A percentile compares a stretch with the other conserved stretches of the same genome.
These are phyloP conservation scores for Ajuga chamaepitys DNA, from an alignment of 257 asterid species.

Conservation along the genomic window DNA sequence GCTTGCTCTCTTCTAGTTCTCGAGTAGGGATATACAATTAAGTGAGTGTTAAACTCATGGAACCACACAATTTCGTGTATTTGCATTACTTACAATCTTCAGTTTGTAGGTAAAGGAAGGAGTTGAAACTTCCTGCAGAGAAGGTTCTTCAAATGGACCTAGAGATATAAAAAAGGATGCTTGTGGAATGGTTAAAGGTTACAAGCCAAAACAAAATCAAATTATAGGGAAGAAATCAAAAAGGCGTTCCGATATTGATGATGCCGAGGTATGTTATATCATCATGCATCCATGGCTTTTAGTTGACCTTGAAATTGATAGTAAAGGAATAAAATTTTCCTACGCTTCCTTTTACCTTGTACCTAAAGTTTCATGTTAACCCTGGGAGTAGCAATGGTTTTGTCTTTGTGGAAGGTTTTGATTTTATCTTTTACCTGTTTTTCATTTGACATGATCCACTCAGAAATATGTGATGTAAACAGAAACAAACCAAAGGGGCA, in stretches of 20 bases:
- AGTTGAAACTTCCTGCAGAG: constrained; percentile 11
- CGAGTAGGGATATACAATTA: not conserved
- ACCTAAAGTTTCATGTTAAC: not conserved
- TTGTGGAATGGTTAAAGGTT: constrained; percentile 6
- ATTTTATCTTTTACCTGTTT: not conserved
- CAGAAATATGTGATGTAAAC: not conserved
- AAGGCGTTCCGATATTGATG: constrained; percentile 43
- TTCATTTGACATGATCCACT: not conserved
- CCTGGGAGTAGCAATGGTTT: not conserved
- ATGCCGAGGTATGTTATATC: constrained; percentile 38
- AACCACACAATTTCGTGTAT: not conserved
- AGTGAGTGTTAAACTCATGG: not conserved
- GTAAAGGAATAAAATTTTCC: not conserved
- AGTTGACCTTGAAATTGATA: constrained; percentile 1
- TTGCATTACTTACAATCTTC: not conserved
- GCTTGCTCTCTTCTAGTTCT: not conserved
- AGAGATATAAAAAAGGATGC: constrained; percentile 5
- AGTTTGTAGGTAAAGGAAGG: constrained; percentile 9
- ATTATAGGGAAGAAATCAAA: constrained; percentile 18
- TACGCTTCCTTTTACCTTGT: not conserved
- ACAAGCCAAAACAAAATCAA: constrained; percentile 5
- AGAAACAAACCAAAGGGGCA: not conserved
- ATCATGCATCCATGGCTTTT: not conserved
- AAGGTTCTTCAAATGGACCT: constrained; percentile 16
- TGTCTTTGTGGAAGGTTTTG: not conserved